Percentiles rank a stretch among this genome's conserved stretches.
Conservation (phyloP, 352 stramenopile genomes). For the Globisporangium solare region DNA sequence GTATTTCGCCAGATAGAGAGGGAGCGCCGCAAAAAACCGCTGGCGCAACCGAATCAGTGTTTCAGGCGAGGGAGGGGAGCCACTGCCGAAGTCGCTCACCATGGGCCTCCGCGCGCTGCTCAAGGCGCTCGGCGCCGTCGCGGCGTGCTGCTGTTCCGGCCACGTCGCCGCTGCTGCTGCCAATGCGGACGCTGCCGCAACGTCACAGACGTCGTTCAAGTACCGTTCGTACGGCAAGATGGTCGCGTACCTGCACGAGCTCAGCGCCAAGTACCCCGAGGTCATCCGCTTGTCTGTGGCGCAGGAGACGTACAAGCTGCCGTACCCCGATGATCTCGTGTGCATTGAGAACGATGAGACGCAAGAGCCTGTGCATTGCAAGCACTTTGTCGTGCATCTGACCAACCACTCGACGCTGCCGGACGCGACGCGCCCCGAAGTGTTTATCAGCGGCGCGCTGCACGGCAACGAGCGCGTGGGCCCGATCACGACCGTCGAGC, state of each 20-base stretch:
- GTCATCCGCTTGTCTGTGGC: conserved; percentile 75
- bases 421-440: conserved; percentile 84
- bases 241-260: conserved; percentile 47
- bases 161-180: background rate
- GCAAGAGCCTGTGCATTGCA: conserved; percentile 37
- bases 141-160: background rate
- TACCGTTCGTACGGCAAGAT: conserved; percentile 80
- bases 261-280: conserved; percentile 74
- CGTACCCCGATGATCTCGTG: conserved; percentile 59
- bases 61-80: too few species aligned
- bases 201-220: conserved; percentile 27
- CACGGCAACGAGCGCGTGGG: conserved; percentile 96
- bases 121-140: background rate
- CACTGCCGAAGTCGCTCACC: too few species aligned
- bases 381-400: conserved; percentile 85
- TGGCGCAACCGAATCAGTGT: too few species aligned
- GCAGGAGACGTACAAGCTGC: conserved; percentile 79
- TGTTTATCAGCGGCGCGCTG: conserved; percentile 96
- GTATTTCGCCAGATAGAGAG: too few species aligned
- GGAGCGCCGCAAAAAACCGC: too few species aligned
- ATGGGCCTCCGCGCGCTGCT: background rate
- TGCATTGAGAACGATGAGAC: conserved; percentile 51
- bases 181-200: background rate
- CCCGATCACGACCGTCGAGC: conserved; percentile 87
- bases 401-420: conserved; percentile 84